Evolutionary conservation across 2,329 filamentous ascomycete species (phyloP).

Genomic region (Curvularia spicifera): DNA sequence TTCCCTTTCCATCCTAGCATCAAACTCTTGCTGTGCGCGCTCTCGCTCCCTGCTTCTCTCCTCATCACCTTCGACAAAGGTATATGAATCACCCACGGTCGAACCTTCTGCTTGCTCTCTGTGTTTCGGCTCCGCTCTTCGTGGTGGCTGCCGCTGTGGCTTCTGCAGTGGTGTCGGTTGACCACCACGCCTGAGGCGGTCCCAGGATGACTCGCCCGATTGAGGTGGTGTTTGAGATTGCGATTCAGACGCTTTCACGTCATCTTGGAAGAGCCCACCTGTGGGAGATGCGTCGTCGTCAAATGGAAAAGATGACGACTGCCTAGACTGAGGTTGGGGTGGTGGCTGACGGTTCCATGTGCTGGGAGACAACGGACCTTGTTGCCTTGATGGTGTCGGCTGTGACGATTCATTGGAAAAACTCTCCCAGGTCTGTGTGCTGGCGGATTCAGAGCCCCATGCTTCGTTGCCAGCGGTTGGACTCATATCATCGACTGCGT

Average conservation of each 20-base stretch:
- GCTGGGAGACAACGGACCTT: constrained; percentile 9
- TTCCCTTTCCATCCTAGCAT: constrained; percentile 57
- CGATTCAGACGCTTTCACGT: constrained; percentile 25
- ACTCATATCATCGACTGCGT: constrained; percentile 51
- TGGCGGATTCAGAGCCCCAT: constrained; percentile 26
- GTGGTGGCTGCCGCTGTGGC: constrained; percentile 20
- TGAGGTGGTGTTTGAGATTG: constrained; percentile 23
- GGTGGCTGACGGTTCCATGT: constrained; percentile 15
- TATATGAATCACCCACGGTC: constrained; percentile 53
- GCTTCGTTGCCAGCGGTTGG: constrained; percentile 52
- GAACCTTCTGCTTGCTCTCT: constrained; percentile 40
- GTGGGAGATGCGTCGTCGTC: constrained; percentile 49
- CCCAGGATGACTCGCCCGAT: constrained; percentile 53
- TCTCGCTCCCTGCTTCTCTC: constrained; percentile 53
- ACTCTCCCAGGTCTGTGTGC: constrained; percentile 21
- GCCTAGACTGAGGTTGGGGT: constrained; percentile 12
- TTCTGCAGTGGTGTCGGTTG: constrained; percentile 24
- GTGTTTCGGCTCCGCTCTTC: constrained; percentile 26
- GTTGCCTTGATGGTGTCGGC: constrained; percentile 18
- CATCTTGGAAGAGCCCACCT: constrained; percentile 45
- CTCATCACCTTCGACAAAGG: constrained; percentile 53
- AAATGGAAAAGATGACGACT: constrained; percentile 22
- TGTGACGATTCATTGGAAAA: constrained; percentile 24
- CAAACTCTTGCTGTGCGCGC: constrained; percentile 59
- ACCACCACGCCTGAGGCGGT: constrained; percentile 50